Percentiles rank a stretch among this genome's conserved stretches.
These are phyloP conservation scores for Pestalotiopsis fici DNA, from an alignment of 2,329 filamentous ascomycete species.

Conservation along the genomic window DNA sequence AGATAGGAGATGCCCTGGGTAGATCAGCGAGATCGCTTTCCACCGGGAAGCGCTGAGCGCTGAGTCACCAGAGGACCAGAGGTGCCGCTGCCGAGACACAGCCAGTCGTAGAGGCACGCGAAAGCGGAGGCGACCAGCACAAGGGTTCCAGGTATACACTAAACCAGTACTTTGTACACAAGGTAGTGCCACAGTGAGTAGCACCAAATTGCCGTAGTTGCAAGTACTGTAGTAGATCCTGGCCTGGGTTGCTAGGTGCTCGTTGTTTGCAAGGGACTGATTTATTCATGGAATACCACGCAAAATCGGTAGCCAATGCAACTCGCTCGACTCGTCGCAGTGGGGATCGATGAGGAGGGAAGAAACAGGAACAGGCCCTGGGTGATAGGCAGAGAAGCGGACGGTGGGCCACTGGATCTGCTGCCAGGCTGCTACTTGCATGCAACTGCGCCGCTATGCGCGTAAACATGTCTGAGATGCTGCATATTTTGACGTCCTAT, in stretches of 20 bases:
- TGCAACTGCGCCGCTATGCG: constrained; percentile 46
- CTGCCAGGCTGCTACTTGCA: constrained; percentile 10
- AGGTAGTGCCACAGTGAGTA: not conserved
- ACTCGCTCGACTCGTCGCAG: not conserved
- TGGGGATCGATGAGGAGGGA: not conserved
- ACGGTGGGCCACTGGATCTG: not conserved
- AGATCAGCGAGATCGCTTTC: constrained; percentile 10
- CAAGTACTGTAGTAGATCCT: not conserved
- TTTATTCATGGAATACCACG: constrained; percentile 4
- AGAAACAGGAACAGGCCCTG: constrained; percentile 8
- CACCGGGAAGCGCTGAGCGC: constrained; percentile 1
- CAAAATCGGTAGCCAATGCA: not conserved
- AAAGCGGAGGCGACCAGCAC: constrained; percentile 5
- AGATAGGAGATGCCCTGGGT: constrained; percentile 17
- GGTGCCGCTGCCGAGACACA: not conserved
- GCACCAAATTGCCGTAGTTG: not conserved
- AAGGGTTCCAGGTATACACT: not conserved
- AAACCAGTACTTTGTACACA: not conserved
- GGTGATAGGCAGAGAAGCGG: not conserved
- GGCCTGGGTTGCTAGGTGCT: not conserved
- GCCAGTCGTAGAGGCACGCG: constrained; percentile 1
- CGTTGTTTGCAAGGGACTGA: constrained; percentile 1
- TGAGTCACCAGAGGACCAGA: constrained; percentile 20
- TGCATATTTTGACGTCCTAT: constrained; percentile 44
- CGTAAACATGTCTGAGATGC: constrained; percentile 37